phyloP scores from a whole-genome alignment of 2,329 filamentous ascomycete genomes.

The Bipolaris sorokiniana region DNA sequence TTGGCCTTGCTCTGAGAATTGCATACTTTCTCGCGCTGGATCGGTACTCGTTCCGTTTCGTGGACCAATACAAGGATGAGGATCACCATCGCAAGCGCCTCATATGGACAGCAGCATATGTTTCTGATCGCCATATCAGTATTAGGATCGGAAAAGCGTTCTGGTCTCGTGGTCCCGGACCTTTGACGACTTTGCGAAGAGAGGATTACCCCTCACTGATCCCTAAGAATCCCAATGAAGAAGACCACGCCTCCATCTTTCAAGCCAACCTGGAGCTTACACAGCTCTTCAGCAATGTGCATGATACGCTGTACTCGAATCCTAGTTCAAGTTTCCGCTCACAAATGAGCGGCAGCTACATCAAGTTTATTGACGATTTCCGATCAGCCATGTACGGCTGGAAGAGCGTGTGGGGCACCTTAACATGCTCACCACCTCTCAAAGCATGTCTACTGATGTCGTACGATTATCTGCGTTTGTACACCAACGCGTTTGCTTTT shows the following conservation, averaged over 20 bases:
- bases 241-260: slow-evolving; percentile 72
- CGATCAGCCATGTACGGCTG: slow-evolving; percentile 71
- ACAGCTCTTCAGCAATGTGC: slow-evolving; percentile 74
- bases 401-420: slow-evolving; percentile 72
- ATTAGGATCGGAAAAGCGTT: slow-evolving; percentile 75
- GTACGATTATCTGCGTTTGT: slow-evolving; percentile 74
- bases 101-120: slow-evolving; percentile 65
- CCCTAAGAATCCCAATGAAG: slow-evolving; percentile 63
- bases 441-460: slow-evolving; percentile 72
- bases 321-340: slow-evolving; percentile 72
- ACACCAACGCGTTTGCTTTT: slow-evolving; percentile 78
- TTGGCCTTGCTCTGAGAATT: slow-evolving; percentile 71
- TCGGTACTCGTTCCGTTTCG: slow-evolving; percentile 68
- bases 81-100: slow-evolving; percentile 68
- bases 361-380: slow-evolving; percentile 78
- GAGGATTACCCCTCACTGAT: slow-evolving; percentile 72
- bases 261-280: slow-evolving; percentile 75
- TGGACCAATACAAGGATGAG: slow-evolving; percentile 64
- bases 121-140: slow-evolving; percentile 60
- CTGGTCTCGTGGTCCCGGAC: slow-evolving; percentile 74
- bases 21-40: slow-evolving; percentile 75
- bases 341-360: slow-evolving; percentile 73
- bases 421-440: slow-evolving; percentile 69
- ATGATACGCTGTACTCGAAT: slow-evolving; percentile 75
- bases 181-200: slow-evolving; percentile 67